A percentile compares a stretch with the other conserved stretches of the same genome.
phyloP scores from a whole-genome alignment of 371 early-diverging fungal species.

The Umbelopsis sp. region DNA sequence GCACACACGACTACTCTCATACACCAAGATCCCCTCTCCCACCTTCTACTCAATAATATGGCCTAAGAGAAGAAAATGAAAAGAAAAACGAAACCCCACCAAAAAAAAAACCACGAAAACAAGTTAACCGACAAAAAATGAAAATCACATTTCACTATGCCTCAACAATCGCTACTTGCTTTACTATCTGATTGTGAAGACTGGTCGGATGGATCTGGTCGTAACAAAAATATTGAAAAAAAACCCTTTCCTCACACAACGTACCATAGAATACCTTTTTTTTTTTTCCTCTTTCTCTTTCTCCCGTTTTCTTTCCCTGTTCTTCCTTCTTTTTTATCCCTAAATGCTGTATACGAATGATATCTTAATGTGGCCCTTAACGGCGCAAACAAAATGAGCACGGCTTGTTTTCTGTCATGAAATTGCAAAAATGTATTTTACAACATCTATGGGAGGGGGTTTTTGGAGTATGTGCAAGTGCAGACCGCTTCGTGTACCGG shows the following conservation, averaged over 20 bases:
- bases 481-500: no score
- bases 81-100: no score
- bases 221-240: not conserved
- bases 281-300: not conserved
- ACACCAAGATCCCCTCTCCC: not conserved
- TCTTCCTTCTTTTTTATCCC: not conserved
- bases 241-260: not conserved
- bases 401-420: not conserved
- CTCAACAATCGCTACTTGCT: not conserved
- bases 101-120: no score
- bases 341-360: slow-evolving; percentile 14
- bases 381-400: not conserved
- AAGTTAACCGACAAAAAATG: no score
- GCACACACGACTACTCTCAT: not conserved
- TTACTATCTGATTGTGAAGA: not conserved
- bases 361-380: slow-evolving; percentile 1
- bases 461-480: no score
- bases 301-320: not conserved
- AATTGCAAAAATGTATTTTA: not conserved
- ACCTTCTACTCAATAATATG: not conserved
- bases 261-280: slow-evolving; percentile 18
- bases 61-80: not conserved
- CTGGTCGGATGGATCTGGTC: not conserved
- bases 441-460: not conserved
- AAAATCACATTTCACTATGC: not conserved